Evolutionary conservation across 352 stramenopile species (phyloP).

Genomic region (Globisporangium paddicum): DNA sequence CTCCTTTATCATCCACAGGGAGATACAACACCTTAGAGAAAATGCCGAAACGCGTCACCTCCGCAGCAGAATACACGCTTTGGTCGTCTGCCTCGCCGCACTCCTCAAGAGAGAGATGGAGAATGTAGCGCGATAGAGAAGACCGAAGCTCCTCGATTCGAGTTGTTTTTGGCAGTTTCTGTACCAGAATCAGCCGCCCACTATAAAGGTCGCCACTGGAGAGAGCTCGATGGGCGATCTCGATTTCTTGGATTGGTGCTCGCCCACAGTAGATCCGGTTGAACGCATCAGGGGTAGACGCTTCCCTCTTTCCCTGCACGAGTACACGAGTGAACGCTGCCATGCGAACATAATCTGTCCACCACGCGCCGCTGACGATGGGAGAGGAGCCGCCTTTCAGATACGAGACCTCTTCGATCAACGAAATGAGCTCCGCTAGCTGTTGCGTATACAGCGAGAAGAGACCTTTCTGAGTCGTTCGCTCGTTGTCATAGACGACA

Average conservation of each 20-base stretch:
- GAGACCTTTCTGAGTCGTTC: conserved; percentile 49
- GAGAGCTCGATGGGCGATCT: conserved; percentile 26
- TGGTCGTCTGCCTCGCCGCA: conserved; percentile 76
- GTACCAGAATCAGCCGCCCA: conserved; percentile 53
- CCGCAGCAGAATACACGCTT: conserved; percentile 62
- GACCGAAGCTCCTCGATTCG: conserved; percentile 31
- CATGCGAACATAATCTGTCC: conserved; percentile 55
- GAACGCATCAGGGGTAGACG: conserved; percentile 26
- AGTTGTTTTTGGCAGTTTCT: conserved; percentile 62
- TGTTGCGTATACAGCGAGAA: conserved; percentile 70
- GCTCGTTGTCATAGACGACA: conserved; percentile 60
- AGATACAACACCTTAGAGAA: conserved; percentile 53
- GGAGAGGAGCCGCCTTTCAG: conserved; percentile 45
- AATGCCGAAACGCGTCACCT: conserved; percentile 60
- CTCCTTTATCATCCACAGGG: conserved; percentile 38
- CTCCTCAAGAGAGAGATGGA: conserved; percentile 63
- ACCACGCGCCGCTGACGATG: conserved; percentile 42
- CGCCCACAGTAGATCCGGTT: conserved; percentile 55
- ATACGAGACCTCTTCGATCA: conserved; percentile 55
- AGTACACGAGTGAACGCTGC: conserved; percentile 54
- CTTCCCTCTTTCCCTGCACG: conserved; percentile 33
- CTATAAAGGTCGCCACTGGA: conserved; percentile 33
- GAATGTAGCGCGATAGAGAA: conserved; percentile 50
- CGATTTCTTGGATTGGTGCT: conserved; percentile 52
- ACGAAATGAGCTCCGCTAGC: conserved; percentile 50